Evolutionary conservation across 352 stramenopile genomes (phyloP).

Genomic region (Paralagenidium karlingii): DNA sequence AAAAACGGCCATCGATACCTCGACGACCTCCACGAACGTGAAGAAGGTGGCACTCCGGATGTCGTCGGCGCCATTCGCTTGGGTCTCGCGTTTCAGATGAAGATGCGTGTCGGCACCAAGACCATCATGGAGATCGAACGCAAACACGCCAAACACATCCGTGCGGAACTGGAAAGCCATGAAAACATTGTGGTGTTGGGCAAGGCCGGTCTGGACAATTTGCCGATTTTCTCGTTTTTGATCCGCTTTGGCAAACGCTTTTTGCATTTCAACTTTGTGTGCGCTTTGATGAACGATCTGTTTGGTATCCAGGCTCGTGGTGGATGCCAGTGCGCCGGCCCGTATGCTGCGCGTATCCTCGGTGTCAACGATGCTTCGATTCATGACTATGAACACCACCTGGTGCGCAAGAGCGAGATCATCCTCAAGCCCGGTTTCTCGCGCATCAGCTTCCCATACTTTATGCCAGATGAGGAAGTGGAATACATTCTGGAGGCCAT

Average conservation of each 20-base stretch:
- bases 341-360: conserved; percentile 87
- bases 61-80: conserved; percentile 88
- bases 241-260: conserved; percentile 79
- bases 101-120: conserved; percentile 37
- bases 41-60: conserved; percentile 94
- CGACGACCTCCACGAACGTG: conserved; percentile 86
- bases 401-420: conserved; percentile 82
- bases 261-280: conserved; percentile 98
- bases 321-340: conserved; percentile 46
- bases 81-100: conserved; percentile 87
- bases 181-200: conserved; percentile 84
- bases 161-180: conserved; percentile 25
- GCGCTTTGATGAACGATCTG: conserved; percentile 95
- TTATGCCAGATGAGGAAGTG: conserved; percentile 66
- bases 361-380: conserved; percentile 70
- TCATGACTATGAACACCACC: conserved; percentile 57
- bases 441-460: conserved; percentile 88
- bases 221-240: conserved; percentile 95
- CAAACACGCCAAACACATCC: conserved; percentile 17
- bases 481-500: conserved; percentile 91
- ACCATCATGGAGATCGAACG: conserved; percentile 44
- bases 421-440: conserved; percentile 92
- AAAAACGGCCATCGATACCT: conserved; percentile 33
- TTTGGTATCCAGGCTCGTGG: conserved; percentile 90
- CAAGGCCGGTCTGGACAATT: conserved; percentile 22